These are phyloP conservation scores for Xenosphaeropsis pyriputrescens DNA, from an alignment of 2,329 filamentous ascomycete genomes.

Conservation along the genomic window DNA sequence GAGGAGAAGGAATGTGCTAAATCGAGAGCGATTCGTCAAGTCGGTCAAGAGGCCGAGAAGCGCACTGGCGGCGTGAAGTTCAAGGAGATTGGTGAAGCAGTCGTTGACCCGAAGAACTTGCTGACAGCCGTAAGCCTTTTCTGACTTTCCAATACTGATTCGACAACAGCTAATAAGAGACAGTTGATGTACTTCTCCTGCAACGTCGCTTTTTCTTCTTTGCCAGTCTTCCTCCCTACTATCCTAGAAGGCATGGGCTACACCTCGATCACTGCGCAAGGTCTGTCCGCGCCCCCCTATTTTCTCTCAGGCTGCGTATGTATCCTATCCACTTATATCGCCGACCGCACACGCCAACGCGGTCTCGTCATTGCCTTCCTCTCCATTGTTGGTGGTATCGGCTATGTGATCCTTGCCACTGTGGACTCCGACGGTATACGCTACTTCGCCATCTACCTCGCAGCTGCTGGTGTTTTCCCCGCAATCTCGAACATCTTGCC, in stretches of 20 bases:
- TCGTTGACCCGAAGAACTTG: constrained; percentile 23
- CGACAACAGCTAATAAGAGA: not conserved
- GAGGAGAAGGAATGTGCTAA: constrained; percentile 33
- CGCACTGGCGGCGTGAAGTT: constrained; percentile 28
- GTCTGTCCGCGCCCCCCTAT: constrained; percentile 57
- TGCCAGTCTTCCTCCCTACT: constrained; percentile 50
- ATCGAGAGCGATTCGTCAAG: constrained; percentile 32
- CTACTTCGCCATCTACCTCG: constrained; percentile 33
- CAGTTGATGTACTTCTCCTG: constrained; percentile 40
- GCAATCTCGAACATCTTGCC: constrained; percentile 57
- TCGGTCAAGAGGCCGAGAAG: constrained; percentile 28
- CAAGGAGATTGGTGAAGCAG: constrained; percentile 26
- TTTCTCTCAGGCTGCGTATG: constrained; percentile 51
- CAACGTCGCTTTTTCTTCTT: constrained; percentile 50
- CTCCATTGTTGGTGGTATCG: constrained; percentile 40
- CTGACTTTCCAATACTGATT: constrained; percentile 5
- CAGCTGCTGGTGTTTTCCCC: constrained; percentile 48
- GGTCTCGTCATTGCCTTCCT: constrained; percentile 41
- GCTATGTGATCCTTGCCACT: constrained; percentile 50
- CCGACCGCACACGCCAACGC: constrained; percentile 51
- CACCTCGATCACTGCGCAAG: constrained; percentile 50
- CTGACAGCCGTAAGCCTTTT: too few relatives aligned
- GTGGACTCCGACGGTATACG: constrained; percentile 27
- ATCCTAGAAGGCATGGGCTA: constrained; percentile 56
- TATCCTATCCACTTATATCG: constrained; percentile 43